Evolutionary conservation across 2,329 filamentous ascomycete species (phyloP), one percentile per base, ranked within the genome.

Genomic region (Fusarium newnesense): DNA sequence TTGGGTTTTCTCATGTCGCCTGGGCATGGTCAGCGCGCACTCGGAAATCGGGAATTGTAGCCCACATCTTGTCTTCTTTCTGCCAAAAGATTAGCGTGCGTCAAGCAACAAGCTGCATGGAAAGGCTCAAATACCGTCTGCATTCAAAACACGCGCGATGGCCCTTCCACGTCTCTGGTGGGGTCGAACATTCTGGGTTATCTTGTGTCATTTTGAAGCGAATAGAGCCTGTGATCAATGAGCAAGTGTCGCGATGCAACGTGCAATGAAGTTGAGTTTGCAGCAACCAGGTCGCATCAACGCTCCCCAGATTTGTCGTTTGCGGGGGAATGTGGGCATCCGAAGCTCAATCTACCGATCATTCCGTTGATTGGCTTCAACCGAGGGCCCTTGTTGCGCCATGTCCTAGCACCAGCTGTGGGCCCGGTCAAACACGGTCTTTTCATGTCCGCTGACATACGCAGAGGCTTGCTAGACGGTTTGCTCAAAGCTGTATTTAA

Each of bases 41-140:
- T 39, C 34, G 5, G 10, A 18, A 21, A 9, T 9, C 0, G 24
- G 1, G 16, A n/a, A 5, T 16, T 13, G 19, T 9, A 39, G 3
- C 34, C 4, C 40, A 54, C 50, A 54, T 39, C 50, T 11, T 6
- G 50, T 54, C 50, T 54, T 54, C 34, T 54, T 54, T 10, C 50
- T 54, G 19, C 7, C 2, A 2, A 4, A 3, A 4, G 8, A 26
- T 52, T 36, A 52, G 32, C 30, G 2, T 36, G 30, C 6, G 7
- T 34, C 11, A 24, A 12, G 7, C 13, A 3, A 39, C 24, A 53
- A 28, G 50, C 2, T 1, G 5, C 2, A 9, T 2, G 5, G 32
- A 26, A 16, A 37, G 32, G 9, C 5, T 12, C 19, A 28, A 10
- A 3, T 40, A 54, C 50, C 50, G 34, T 28, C 50, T 28, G 8